Conservation (phyloP, 2,329 filamentous ascomycete species). For the Diaporthe batatas region DNA sequence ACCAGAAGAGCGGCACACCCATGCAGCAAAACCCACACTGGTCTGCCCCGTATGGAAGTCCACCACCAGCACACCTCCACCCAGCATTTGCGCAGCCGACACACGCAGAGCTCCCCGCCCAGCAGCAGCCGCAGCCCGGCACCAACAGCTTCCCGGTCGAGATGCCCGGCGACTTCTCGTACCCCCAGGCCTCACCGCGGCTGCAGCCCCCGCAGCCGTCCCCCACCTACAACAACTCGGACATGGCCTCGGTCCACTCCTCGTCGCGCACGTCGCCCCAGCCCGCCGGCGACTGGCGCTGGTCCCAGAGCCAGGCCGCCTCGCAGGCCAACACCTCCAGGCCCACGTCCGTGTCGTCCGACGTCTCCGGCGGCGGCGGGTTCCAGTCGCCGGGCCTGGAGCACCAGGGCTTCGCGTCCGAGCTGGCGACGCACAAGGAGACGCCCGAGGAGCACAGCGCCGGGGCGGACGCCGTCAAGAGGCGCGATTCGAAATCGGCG, state of each 20-base stretch:
- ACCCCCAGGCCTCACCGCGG: constrained; percentile 52
- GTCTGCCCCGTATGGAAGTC: constrained; percentile 46
- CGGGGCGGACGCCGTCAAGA: constrained; percentile 46
- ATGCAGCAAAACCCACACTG: constrained; percentile 42
- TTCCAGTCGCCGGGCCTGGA: constrained; percentile 56
- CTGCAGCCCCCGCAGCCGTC: constrained; percentile 50
- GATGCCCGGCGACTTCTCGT: constrained; percentile 63
- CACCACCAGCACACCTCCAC: constrained; percentile 48
- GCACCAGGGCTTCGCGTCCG: constrained; percentile 57
- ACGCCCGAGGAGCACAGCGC: constrained; percentile 59
- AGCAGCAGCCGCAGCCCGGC: constrained; percentile 17
- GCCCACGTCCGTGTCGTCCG: constrained; percentile 54
- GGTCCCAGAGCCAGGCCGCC: constrained; percentile 55
- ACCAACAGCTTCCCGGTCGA: constrained; percentile 50
- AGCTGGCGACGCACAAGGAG: constrained; percentile 63
- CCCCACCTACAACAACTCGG: constrained; percentile 44
- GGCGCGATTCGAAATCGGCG: constrained; percentile 45
- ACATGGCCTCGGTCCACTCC: constrained; percentile 48
- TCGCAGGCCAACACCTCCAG: constrained; percentile 49
- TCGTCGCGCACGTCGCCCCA: constrained; percentile 45
- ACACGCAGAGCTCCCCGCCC: constrained; percentile 57
- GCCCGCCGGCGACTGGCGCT: constrained; percentile 54
- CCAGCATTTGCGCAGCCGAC: constrained; percentile 51
- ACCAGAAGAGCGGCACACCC: constrained; percentile 51
- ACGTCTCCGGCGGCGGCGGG: constrained; percentile 48